Base-by-base conservation (phyloP, 768 basidiomycete species). In the Chalciporus piperatus region DNA sequence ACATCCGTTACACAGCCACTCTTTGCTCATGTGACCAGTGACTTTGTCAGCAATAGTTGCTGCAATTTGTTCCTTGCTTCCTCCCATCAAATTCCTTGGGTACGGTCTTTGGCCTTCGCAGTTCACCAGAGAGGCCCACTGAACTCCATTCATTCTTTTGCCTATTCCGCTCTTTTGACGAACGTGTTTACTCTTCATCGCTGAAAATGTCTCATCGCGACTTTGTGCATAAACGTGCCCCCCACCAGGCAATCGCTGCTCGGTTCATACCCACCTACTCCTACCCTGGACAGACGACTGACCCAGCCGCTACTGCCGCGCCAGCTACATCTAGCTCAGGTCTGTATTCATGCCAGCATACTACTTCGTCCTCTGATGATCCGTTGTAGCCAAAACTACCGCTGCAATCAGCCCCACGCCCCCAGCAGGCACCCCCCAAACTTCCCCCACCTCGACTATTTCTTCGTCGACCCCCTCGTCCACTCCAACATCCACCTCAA, bases 141-240 rank as follows among this genome's bases (percentile, higher is more conserved):
- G 28, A 25, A 45, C 27, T 16, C 42, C 32, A 30, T 55, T 27
- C 67, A 35, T 50, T 67, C 65, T 17, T 69, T 65, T 50, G 0
- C 20, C 13, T 3, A 10, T 48, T 50, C 67, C 35, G n/a, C 35
- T 40, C 48, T 70, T 64, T 25, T 68, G 63, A 62, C 56, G 51
- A 59, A 55, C 37, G 27, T 44, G 20, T 8, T 9, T 37, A 37
- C 35, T 37, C 6, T n/a, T 37, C 37, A 10, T 48, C 45, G 5
- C 19, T 32, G 33, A 43, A 50, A 42, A 65, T 62, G 54, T 46
- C 41, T n/a, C 56, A 12, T 28, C 52, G 50, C 37, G 35, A 54
- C 45, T 49, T 52, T 52, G 32, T 54, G 22, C 42, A 68, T 43
- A 62, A 47, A 41, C 67, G 59, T 10, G 30, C 50, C 5, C 53